Percentiles rank a stretch among this genome's conserved stretches.
phyloP scores from a whole-genome alignment of 2,329 filamentous ascomycete species.

The Hypoxylon sp. region DNA sequence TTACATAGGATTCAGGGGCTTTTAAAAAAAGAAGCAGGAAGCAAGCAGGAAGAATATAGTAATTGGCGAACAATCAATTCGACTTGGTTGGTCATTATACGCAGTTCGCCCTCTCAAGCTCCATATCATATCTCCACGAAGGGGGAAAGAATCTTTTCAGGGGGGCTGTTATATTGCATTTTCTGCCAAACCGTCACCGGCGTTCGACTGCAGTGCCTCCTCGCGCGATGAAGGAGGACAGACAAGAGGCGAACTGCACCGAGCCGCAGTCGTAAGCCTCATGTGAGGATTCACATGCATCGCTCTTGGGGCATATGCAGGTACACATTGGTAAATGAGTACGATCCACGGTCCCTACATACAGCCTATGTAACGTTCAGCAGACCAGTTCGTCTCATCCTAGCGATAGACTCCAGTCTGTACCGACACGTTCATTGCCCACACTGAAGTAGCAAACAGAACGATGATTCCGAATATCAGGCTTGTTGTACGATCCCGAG shows the following conservation, averaged over 20 bases:
- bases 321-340: conserved; percentile 5
- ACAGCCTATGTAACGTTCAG: conserved; percentile 8
- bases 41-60: not conserved
- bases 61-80: not conserved
- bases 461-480: not conserved
- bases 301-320: conserved; percentile 5
- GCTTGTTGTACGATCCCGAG: not conserved
- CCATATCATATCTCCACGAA: not conserved
- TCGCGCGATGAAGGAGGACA: conserved; percentile 6
- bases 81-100: not conserved
- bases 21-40: not conserved
- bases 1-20: not conserved
- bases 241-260: conserved; percentile 4
- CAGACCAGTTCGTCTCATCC: not conserved
- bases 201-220: not conserved
- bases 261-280: conserved; percentile 7
- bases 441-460: not conserved
- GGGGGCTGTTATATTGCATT: not conserved
- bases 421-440: not conserved
- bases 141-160: not conserved
- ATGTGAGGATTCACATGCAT: conserved; percentile 13
- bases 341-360: conserved; percentile 15
- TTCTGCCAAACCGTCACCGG: not conserved
- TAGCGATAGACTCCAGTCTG: conserved; percentile 1
- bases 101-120: not conserved